Evolutionary conservation across 2,329 filamentous ascomycete genomes (phyloP), one percentile per base, ranked within the genome.

Genomic region (Verruconis gallopava): DNA sequence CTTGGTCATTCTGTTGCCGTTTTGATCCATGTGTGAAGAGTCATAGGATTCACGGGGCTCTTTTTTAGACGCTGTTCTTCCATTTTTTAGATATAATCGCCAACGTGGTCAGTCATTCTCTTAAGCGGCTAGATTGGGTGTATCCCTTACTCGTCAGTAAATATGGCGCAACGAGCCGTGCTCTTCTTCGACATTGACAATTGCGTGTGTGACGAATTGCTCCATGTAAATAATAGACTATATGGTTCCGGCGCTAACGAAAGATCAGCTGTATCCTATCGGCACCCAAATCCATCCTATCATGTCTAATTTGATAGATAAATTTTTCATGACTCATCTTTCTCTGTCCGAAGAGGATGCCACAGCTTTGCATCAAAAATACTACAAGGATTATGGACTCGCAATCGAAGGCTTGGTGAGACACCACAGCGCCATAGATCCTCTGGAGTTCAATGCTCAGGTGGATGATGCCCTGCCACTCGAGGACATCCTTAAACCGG

Each of bases 131-230:
- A n/a, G n/a, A n/a, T n/a, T n/a, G n/a, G n/a, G n/a, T n/a, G n/a
- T n/a, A n/a, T n/a, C n/a, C n/a, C n/a, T n/a, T n/a, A n/a, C 25
- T 9, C n/a, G n/a, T 30, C 25, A 30, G 6, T 30, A 9, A 30
- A 9, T 11, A 36, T 18, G 17, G 33, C 59, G 6, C 11, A 34
- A 14, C 38, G 73, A 47, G 68, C 71, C 2, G 68, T 83, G 15
- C 73, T 78, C 59, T 78, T 75, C 61, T 96, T 95, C 57, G 91
- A 98, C 58, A 96, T 98, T 56, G 91, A 98, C 69, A 98, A 98
- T 57, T 98, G 93, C 63, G 75, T 78, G 67, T 48, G 73, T 66
- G 17, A n/a, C 25, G 25, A n/a, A 9, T 30, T 30, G 6, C 25
- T 30, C n/a, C 9, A 30, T 9, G n/a, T n/a, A 30, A 30, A n/a